Evolutionary conservation across 768 basidiomycete genomes (phyloP).

Genomic region (Heimioporus sp.): DNA sequence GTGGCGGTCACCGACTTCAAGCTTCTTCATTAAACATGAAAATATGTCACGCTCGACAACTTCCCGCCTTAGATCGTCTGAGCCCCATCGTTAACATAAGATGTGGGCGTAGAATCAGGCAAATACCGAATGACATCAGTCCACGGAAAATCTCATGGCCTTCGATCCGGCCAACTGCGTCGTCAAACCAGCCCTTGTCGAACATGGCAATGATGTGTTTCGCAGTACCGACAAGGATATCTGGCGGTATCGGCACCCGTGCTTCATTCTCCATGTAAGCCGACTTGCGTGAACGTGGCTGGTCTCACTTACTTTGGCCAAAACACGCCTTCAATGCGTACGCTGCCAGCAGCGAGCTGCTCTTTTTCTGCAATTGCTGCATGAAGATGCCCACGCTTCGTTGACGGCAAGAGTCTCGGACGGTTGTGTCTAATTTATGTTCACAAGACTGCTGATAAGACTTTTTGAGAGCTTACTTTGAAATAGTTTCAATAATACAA

Average conservation of each 20-base stretch:
- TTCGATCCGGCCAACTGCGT: conserved; percentile 8
- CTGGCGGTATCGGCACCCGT: not conserved
- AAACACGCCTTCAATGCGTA: conserved; percentile 5
- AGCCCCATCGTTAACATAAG: not conserved
- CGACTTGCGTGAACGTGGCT: no score
- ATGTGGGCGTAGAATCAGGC: not conserved
- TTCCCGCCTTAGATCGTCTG: not conserved
- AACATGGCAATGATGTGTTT: not conserved
- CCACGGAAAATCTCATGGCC: not conserved
- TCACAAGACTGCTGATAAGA: not conserved
- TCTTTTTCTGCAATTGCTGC: not conserved
- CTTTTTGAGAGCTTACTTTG: conserved; percentile 2
- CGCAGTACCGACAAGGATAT: not conserved
- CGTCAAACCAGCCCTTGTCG: conserved; percentile 11
- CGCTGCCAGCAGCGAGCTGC: conserved; percentile 7
- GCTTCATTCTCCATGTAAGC: no score
- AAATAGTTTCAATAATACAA: not conserved
- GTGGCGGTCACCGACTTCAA: not conserved
- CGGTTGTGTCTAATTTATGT: not conserved
- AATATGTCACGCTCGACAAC: not conserved
- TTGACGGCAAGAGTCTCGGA: not conserved
- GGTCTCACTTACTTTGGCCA: not conserved
- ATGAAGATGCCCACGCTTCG: not conserved
- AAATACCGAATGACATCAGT: conserved; percentile 3
- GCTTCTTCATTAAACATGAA: not conserved